Conservation (phyloP, 164 flowering plant genomes). For the Liquidambar formosana region DNA sequence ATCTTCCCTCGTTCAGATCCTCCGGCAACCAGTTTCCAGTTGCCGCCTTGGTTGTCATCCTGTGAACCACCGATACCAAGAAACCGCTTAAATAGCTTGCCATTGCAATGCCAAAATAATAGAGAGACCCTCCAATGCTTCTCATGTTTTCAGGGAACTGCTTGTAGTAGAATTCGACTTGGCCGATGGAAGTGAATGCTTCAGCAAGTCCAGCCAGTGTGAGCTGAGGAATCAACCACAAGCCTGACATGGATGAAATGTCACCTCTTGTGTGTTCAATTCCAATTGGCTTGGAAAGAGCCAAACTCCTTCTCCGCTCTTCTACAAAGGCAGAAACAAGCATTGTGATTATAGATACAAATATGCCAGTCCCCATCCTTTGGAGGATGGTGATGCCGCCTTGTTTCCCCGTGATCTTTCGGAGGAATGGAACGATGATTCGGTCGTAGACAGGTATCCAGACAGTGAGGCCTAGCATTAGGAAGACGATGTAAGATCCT, state of each 20-base stretch:
- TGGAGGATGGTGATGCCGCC: slow-evolving; percentile 42
- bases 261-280: slow-evolving; percentile 19
- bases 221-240: slow-evolving; percentile 26
- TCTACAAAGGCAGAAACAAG: slow-evolving; percentile 27
- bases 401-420: slow-evolving; percentile 34
- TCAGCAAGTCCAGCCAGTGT: slow-evolving; percentile 22
- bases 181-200: slow-evolving; percentile 21
- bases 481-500: slow-evolving; percentile 32
- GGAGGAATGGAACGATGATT: slow-evolving; percentile 27
- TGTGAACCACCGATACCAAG: slow-evolving; percentile 20
- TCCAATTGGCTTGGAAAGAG: slow-evolving; percentile 26
- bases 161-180: slow-evolving; percentile 25
- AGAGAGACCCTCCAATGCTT: slow-evolving; percentile 34
- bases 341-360: slow-evolving; percentile 24
- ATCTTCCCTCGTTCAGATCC: slow-evolving; percentile 32
- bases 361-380: slow-evolving; percentile 34
- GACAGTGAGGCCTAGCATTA: slow-evolving; percentile 37
- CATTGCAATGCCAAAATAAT: slow-evolving; percentile 25
- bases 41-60: slow-evolving; percentile 9
- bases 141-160: slow-evolving; percentile 41
- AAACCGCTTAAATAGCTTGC: slow-evolving; percentile 27
- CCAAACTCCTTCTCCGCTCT: slow-evolving; percentile 13
- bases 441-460: slow-evolving; percentile 44
- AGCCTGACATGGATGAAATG: slow-evolving; percentile 22
- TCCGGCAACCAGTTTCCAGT: slow-evolving; percentile 35